phyloP scores from a whole-genome alignment of 352 stramenopile genomes.

The Globisporangium emineosum region DNA sequence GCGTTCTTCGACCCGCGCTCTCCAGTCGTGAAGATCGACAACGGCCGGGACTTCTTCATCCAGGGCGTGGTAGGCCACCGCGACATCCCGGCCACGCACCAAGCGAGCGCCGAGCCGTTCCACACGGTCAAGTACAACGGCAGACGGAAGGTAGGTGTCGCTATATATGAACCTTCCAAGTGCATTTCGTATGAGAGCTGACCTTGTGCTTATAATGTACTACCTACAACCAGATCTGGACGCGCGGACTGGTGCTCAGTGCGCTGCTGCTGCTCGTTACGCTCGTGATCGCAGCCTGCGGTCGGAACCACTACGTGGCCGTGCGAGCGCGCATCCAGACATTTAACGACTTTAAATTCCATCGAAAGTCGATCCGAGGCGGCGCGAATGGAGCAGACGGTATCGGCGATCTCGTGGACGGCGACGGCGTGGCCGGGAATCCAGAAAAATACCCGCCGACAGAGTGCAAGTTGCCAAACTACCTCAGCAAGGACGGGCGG shows the following conservation, averaged over 20 bases:
- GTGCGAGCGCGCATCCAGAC: constrained; percentile 13
- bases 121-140: constrained; percentile 8
- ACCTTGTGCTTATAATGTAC: background rate
- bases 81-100: constrained; percentile 1
- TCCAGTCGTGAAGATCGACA: constrained; percentile 7
- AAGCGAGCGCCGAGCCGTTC: background rate
- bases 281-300: constrained; percentile 3
- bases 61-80: constrained; percentile 10
- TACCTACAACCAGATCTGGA: constrained; percentile 2
- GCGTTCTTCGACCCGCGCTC: background rate
- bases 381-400: constrained; percentile 27
- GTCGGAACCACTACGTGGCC: constrained; percentile 1
- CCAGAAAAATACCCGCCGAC: constrained; percentile 52
- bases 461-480: constrained; percentile 54
- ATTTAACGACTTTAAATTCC: constrained; percentile 26
- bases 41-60: constrained; percentile 15
- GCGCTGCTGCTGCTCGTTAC: background rate
- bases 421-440: constrained; percentile 55
- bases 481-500: constrained; percentile 56
- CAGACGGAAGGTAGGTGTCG: constrained; percentile 2
- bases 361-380: constrained; percentile 39
- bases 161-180: background rate
- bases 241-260: background rate
- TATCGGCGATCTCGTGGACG: constrained; percentile 29
- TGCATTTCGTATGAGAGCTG: background rate